Base-by-base conservation (phyloP, 345 rosid genomes). In the Eucalyptus victrix region DNA sequence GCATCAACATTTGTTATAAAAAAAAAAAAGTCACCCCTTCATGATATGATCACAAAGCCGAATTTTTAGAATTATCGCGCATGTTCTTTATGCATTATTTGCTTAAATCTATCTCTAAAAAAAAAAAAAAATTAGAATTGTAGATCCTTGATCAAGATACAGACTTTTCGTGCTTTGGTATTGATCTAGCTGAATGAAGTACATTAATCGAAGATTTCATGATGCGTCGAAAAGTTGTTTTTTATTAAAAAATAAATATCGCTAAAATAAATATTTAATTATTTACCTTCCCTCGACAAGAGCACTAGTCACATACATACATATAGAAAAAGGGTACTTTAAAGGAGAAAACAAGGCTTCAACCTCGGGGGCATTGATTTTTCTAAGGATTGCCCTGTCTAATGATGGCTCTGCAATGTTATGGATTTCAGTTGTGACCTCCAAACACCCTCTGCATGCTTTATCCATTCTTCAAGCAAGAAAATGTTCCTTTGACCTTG, bases 361-460 rank as follows among this genome's bases (percentile, higher is more conserved):
- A 76, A 37, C 83, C 28, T 72, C 44, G 26, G 47, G 45, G 28
- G 42, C 24, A 76, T 37, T 19, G 28, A 21, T 37, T 56, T 56
- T 60, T 10, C 28, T 44, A 21, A 54, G 60, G 45, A 45, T 76
- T 76, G 85, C 9, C 12, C 12, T 76, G 13, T 76, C 47, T 76
- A 76, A 76, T 4, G 14, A 76, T 76, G 30, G 85, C 47, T 76
- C 16, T 76, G 9, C 16, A 76, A 76, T 76, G 26, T 21, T 76
- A 40, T 76, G 47, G 47, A 34, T 89, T 40, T 80, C 92, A 81
- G 96, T 95, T 72, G 53, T 92, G n/a, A 89, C 94, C 4, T 94
- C 89, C 11, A 93, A 50, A 28, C 87, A 87, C 28, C 91, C 97
- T 4, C 21, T 62, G 13, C 93, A 94, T 49, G 99, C 99, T 72